Evolutionary conservation across 177 flowering plant genomes (phyloP).

Genomic region (Tripterygium wilfordii): DNA sequence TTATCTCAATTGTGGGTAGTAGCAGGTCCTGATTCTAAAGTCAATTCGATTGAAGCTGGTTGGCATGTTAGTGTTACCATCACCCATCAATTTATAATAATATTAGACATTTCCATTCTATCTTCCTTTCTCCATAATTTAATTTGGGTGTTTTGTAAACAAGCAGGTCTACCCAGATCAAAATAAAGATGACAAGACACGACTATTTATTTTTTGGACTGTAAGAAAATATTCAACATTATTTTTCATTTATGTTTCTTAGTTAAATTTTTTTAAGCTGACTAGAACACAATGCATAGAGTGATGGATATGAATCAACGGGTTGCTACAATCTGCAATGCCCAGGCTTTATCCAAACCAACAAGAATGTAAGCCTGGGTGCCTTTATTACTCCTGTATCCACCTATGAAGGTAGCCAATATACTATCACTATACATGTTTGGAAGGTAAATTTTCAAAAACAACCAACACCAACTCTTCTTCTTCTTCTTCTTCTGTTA

Average conservation of each 20-base stretch:
- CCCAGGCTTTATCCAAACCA: slow-evolving; percentile 14
- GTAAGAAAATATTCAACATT: not conserved
- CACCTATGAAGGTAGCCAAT: slow-evolving; percentile 4
- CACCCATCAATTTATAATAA: not conserved
- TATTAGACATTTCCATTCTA: not conserved
- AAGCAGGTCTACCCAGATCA: not conserved
- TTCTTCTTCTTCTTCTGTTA: too few species aligned
- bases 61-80: too few species aligned
- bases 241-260: not conserved
- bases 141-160: too few species aligned
- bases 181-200: not conserved
- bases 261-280: not conserved
- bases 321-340: slow-evolving; percentile 10
- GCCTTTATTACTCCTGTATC: not conserved
- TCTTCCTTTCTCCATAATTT: not conserved
- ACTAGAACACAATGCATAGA: not conserved
- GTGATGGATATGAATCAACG: slow-evolving; percentile 6
- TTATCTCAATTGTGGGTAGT: slow-evolving; percentile 2
- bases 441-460: too few species aligned
- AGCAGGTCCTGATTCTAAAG: too few species aligned
- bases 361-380: slow-evolving; percentile 1
- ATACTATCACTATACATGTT: too few species aligned
- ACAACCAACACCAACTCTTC: too few species aligned
- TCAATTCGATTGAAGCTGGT: too few species aligned
- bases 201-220: slow-evolving; percentile 10